These are phyloP conservation scores for Pythium chondricola DNA, from an alignment of 352 stramenopile genomes.

Conservation along the genomic window DNA sequence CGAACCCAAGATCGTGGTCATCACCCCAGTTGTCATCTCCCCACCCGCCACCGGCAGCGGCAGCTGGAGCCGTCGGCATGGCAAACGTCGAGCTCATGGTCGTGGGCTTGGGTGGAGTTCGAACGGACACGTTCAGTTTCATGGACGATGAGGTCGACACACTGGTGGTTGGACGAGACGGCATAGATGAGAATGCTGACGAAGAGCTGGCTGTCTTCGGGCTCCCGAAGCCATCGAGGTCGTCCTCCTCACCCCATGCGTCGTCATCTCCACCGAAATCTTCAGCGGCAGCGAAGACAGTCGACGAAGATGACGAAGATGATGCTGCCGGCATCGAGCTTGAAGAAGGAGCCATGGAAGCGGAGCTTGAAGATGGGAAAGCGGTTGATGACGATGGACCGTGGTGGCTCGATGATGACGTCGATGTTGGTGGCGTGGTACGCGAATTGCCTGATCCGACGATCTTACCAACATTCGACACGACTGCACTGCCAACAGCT, in stretches of 20 bases:
- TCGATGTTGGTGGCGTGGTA: constrained; percentile 19
- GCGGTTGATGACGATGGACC: constrained; percentile 1
- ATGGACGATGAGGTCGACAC: constrained; percentile 38
- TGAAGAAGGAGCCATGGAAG: too few species aligned
- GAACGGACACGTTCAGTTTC: constrained; percentile 47
- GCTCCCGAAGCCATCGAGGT: constrained; percentile 44
- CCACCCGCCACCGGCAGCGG: constrained; percentile 46
- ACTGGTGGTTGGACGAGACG: too few species aligned
- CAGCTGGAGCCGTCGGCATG: constrained; percentile 22
- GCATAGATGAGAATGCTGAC: constrained; percentile 25
- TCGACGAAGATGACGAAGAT: constrained; percentile 11
- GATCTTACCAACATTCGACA: constrained; percentile 68
- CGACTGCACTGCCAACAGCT: constrained; percentile 40
- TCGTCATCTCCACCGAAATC: constrained; percentile 46
- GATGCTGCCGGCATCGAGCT: constrained; percentile 1
- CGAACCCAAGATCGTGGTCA: constrained; percentile 23
- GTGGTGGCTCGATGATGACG: constrained; percentile 5
- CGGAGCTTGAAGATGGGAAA: not conserved
- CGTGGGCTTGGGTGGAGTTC: constrained; percentile 7
- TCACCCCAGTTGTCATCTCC: constrained; percentile 65
- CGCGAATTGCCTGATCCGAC: constrained; percentile 37
- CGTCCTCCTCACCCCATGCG: constrained; percentile 54
- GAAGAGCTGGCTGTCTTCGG: constrained; percentile 17
- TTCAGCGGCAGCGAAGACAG: constrained; percentile 38
- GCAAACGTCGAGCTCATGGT: constrained; percentile 26